Evolutionary conservation across 2,329 filamentous ascomycete species (phyloP).

Genomic region (Bipolaris gigantea): DNA sequence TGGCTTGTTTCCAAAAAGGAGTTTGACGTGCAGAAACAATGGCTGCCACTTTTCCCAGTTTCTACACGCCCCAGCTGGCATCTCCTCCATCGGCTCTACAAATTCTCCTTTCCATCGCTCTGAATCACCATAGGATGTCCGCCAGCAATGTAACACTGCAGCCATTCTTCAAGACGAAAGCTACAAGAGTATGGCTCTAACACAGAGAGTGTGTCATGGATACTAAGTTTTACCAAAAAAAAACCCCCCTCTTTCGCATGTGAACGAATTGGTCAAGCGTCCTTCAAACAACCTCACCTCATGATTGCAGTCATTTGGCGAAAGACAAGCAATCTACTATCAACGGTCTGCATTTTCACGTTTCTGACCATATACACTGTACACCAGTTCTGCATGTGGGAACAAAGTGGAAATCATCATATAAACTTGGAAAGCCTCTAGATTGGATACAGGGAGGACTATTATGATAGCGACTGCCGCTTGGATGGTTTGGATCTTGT

Average conservation of each 20-base stretch:
- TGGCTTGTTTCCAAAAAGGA: too few species aligned
- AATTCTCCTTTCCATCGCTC: not conserved
- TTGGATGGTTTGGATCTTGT: constrained; percentile 30
- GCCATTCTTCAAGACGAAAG: not conserved
- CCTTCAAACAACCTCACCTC: too few species aligned
- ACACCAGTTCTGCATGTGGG: constrained; percentile 15
- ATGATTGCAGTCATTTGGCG: too few species aligned
- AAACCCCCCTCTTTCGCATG: too few species aligned
- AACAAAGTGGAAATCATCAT: constrained; percentile 20
- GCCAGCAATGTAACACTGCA: constrained; percentile 8
- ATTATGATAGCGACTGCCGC: constrained; percentile 40
- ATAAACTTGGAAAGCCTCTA: constrained; percentile 38
- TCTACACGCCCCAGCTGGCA: too few species aligned
- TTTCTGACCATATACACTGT: too few species aligned
- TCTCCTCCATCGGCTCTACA: not conserved
- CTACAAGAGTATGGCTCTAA: not conserved
- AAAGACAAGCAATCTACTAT: too few species aligned
- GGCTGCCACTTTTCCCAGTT: too few species aligned
- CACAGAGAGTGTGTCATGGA: not conserved
- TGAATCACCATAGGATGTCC: not conserved
- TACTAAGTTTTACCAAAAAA: too few species aligned
- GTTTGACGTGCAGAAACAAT: too few species aligned
- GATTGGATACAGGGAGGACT: constrained; percentile 45
- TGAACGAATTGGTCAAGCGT: too few species aligned
- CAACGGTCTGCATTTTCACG: too few species aligned